These are phyloP conservation scores for Panicum miliaceum DNA, from an alignment of 176 grass and related monocot genomes.

Conservation along the genomic window DNA sequence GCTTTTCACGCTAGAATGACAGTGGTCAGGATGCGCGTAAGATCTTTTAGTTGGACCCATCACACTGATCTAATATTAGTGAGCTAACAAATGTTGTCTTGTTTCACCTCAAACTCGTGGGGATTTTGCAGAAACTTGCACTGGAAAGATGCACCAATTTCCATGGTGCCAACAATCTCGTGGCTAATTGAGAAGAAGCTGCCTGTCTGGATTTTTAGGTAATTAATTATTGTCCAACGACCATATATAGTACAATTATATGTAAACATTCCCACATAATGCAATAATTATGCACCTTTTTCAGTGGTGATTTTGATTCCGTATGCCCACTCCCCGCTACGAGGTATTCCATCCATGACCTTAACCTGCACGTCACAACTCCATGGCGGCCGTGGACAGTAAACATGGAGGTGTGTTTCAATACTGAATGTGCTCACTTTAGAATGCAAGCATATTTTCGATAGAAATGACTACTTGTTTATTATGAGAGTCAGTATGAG, in stretches of 20 bases:
- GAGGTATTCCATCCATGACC: constrained; percentile 41
- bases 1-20: constrained; percentile 49
- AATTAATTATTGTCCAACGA: neutral
- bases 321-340: constrained; percentile 52
- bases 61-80: neutral
- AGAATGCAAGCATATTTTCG: neutral
- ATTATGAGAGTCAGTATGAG: too few relatives aligned
- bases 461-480: neutral
- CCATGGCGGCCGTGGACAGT: constrained; percentile 62
- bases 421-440: neutral
- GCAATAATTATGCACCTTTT: neutral
- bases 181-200: constrained; percentile 40
- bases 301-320: constrained; percentile 53
- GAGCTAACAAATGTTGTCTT: neutral
- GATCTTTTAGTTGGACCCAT: neutral
- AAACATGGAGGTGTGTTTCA: constrained; percentile 40
- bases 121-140: neutral
- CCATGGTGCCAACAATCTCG: constrained; percentile 41
- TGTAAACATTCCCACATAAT: neutral
- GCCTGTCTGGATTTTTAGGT: constrained; percentile 59
- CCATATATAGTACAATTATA: too few relatives aligned
- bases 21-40: constrained; percentile 55
- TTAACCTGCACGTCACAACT: constrained; percentile 41
- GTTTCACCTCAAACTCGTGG: neutral
- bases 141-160: constrained; percentile 35